A percentile compares a stretch with the other conserved stretches of the same genome.
phyloP scores from a whole-genome alignment of 345 rosid species.

The Corchorus olitorius region DNA sequence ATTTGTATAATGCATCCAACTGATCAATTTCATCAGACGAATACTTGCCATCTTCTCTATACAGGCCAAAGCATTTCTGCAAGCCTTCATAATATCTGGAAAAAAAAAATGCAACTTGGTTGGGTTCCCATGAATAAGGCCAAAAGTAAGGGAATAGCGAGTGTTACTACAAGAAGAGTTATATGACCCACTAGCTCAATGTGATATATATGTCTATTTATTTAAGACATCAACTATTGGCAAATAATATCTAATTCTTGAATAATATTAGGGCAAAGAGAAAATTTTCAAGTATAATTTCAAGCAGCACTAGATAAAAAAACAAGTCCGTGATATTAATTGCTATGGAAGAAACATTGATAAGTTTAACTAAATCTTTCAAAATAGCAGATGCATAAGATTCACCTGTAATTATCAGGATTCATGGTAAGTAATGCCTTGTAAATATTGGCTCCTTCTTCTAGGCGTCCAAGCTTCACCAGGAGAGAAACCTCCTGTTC shows the following conservation, averaged over 20 bases:
- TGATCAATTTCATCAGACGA: conserved; percentile 75
- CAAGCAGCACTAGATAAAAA: background rate
- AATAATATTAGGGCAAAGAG: background rate
- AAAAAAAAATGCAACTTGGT: too few species aligned
- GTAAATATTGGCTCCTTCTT: conserved; percentile 79
- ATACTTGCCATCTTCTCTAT: conserved; percentile 60
- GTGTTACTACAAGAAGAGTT: background rate
- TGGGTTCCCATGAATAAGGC: too few species aligned
- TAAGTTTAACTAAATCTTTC: background rate
- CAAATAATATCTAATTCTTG: background rate
- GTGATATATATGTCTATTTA: too few species aligned
- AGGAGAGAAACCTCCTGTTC: conserved; percentile 91
- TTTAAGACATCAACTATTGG: background rate
- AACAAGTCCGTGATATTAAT: background rate
- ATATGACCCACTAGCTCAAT: background rate
- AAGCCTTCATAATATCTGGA: too few species aligned
- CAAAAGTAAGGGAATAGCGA: background rate
- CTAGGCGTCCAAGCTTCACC: conserved; percentile 68
- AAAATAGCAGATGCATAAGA: conserved; percentile 14
- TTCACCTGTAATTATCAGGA: conserved; percentile 97
- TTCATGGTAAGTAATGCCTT: conserved; percentile 76
- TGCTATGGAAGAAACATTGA: conserved; percentile 7
- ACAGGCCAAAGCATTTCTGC: conserved; percentile 23
- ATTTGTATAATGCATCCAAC: conserved; percentile 76
- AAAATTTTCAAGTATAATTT: conserved; percentile 3